phyloP scores from a whole-genome alignment of 768 basidiomycete genomes.

The Boletus rufocinnamomeus region DNA sequence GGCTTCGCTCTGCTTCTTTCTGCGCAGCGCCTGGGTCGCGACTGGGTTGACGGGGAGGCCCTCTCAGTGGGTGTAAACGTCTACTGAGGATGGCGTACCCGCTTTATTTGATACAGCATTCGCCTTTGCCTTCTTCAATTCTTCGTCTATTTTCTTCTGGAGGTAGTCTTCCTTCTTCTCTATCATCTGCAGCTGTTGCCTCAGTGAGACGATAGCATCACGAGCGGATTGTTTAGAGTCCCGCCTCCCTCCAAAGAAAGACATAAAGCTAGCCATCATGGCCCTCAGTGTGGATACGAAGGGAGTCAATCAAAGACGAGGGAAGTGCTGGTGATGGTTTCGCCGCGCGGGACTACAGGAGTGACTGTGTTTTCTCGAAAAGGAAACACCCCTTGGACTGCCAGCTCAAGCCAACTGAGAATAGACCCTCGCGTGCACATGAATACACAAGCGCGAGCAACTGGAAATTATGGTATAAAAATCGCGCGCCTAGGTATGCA shows the following conservation, averaged over 20 bases:
- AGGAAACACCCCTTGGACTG: conserved; percentile 25
- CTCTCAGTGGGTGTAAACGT: conserved; percentile 7
- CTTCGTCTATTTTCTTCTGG: conserved; percentile 96
- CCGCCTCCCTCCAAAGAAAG: conserved; percentile 82
- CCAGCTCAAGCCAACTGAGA: background rate
- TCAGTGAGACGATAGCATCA: conserved; percentile 89
- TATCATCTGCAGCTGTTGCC: conserved; percentile 93
- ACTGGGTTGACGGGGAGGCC: conserved; percentile 45
- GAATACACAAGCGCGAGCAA: conserved; percentile 4
- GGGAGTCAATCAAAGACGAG: conserved; percentile 1
- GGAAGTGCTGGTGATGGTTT: conserved; percentile 2
- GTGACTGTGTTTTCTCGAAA: conserved; percentile 26
- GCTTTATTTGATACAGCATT: conserved; percentile 94
- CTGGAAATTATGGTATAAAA: conserved; percentile 33
- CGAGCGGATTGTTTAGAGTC: conserved; percentile 84
- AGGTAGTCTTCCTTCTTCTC: conserved; percentile 99
- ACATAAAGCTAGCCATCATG: conserved; percentile 81
- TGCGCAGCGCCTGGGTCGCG: conserved; percentile 85
- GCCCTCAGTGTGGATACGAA: conserved; percentile 4
- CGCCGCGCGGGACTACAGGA: conserved; percentile 20
- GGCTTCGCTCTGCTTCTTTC: conserved; percentile 88
- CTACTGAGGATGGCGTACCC: conserved; percentile 53
- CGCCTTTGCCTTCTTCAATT: conserved; percentile 84
- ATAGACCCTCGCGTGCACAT: background rate
- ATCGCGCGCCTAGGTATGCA: conserved; percentile 29